A percentile compares a stretch with the other conserved stretches of the same genome.
phyloP scores from a whole-genome alignment of 495 filamentous ascomycete genomes.

The Pyrenopolyporus hunteri region DNA sequence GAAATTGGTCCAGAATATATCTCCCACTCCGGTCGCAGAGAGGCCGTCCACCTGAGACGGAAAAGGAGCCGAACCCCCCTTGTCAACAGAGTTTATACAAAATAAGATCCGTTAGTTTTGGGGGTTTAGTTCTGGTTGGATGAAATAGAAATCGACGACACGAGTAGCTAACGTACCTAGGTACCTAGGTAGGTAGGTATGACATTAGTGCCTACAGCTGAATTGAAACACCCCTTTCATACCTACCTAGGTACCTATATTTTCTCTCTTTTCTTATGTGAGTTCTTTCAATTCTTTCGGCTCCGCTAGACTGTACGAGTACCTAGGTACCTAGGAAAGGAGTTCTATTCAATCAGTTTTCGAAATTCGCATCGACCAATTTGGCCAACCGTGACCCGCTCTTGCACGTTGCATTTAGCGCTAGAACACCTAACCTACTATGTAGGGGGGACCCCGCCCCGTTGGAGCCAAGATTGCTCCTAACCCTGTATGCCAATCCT shows the following conservation, averaged over 20 bases:
- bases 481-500: slow-evolving; percentile 6
- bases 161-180: no score
- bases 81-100: no score
- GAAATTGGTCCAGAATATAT: no score
- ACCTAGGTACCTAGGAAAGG: no score
- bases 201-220: slow-evolving; percentile 28
- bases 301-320: no score
- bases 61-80: no score
- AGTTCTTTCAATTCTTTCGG: no score
- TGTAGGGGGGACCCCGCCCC: slow-evolving; percentile 6
- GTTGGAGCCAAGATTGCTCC: slow-evolving; percentile 26
- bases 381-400: slow-evolving; percentile 24
- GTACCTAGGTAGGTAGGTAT: no score
- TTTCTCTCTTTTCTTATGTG: not conserved
- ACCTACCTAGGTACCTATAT: no score
- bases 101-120: no score
- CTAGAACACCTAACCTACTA: slow-evolving; percentile 18
- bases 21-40: no score
- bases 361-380: slow-evolving; percentile 31
- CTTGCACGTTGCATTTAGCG: slow-evolving; percentile 18
- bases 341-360: slow-evolving; percentile 23
- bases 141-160: slow-evolving; percentile 23
- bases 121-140: slow-evolving; percentile 17
- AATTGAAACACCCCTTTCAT: slow-evolving; percentile 24
- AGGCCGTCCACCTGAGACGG: no score